Base-by-base conservation (phyloP, 2,329 filamentous ascomycete species). In the Arthrobotrys iridis region DNA sequence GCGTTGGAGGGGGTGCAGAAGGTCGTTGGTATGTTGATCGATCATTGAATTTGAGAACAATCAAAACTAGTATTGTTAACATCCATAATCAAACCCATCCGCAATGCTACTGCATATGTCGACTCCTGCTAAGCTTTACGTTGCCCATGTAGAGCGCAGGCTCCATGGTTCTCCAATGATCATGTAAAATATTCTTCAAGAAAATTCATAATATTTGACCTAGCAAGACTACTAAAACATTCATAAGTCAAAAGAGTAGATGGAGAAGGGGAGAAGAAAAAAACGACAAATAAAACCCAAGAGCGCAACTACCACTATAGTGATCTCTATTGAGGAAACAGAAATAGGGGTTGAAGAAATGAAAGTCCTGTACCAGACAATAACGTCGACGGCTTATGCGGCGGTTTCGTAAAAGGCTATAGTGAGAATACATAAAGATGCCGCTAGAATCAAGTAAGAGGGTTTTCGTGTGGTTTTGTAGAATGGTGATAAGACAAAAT, bases 201-300 rank as follows among this genome's bases (percentile, higher is more conserved):
- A 68, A 35, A 64, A 62, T 20, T 13, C 48, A 64, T 65, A 24
- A 64, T 65, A 72, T 72, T 58, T 59, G 50, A 28, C 67, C 59
- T 50, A 65, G 67, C 59, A 59, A 65, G 60, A 46, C 28, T 48
- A 41, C 48, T 65, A 37, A 52, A 71, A 59, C 30, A 60, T 37
- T 24, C 22, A 52, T 40, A 41, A 60, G 41, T 55, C 50, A 52
- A 52, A 43, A n/a, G n/a, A n/a, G n/a, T n/a, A n/a, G n/a, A n/a
- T n/a, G n/a, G n/a, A n/a, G 18, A 40, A 15, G 15, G 6, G 5
- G 15, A 43, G 20, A n/a, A 20, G 33, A 15, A 5, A 33, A 37
- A 60, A 50, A 28, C 55, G 48, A 18, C 35, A 58, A 58, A 46
- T n/a, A 41, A 58, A 40, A 33, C 52, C 48, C 24, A 45, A 22